Evolutionary conservation across 805 yeast species (phyloP).

Genomic region (Lipomyces yamanashiensis): DNA sequence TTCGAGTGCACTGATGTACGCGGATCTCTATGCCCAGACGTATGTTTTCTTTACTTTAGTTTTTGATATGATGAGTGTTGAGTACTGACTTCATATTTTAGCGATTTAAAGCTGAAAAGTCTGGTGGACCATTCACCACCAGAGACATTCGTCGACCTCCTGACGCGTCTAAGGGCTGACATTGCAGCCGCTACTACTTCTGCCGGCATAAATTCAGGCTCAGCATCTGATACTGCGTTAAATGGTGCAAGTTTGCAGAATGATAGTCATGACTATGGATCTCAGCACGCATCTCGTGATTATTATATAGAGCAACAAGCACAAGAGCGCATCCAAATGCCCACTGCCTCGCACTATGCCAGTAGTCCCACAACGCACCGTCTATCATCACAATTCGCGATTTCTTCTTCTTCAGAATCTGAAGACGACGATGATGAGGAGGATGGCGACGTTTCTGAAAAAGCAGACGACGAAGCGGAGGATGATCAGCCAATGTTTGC

Average conservation of each 20-base stretch:
- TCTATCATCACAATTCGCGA: too few species aligned
- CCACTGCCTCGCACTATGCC: too few species aligned
- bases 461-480: slow-evolving; percentile 18
- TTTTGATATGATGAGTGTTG: not conserved
- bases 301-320: too few species aligned
- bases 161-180: slow-evolving; percentile 3
- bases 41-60: not conserved
- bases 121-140: slow-evolving; percentile 18
- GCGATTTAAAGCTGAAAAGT: slow-evolving; percentile 8
- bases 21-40: slow-evolving; percentile 26
- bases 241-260: too few species aligned
- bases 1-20: slow-evolving; percentile 14
- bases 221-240: too few species aligned
- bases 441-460: slow-evolving; percentile 3
- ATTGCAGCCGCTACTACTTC: not conserved
- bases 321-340: too few species aligned
- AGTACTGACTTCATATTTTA: not conserved
- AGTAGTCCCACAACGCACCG: too few species aligned
- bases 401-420: not conserved
- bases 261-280: too few species aligned
- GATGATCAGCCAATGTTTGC: slow-evolving; percentile 22
- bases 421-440: slow-evolving; percentile 5
- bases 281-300: too few species aligned
- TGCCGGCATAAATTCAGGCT: not conserved
- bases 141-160: slow-evolving; percentile 1